Evolutionary conservation across 768 basidiomycete genomes (phyloP).

Genomic region (Termitomyces sp.): DNA sequence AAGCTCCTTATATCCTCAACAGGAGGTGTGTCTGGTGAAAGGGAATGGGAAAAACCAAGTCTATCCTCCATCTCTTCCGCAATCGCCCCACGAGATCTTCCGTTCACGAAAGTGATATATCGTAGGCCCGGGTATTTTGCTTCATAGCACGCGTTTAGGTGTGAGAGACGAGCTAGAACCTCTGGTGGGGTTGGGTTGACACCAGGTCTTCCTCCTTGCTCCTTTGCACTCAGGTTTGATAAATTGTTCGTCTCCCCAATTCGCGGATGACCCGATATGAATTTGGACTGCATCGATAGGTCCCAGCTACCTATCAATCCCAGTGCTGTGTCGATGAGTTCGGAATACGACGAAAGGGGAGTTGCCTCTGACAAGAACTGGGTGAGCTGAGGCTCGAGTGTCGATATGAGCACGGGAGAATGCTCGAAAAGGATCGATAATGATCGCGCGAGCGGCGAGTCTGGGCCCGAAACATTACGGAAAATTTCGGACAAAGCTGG

Average conservation of each 20-base stretch:
- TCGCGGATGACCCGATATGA: conserved; percentile 82
- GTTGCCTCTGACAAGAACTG: conserved; percentile 19
- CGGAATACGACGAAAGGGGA: conserved; percentile 35
- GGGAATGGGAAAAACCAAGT: conserved; percentile 47
- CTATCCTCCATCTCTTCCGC: conserved; percentile 75
- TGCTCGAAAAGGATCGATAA: conserved; percentile 42
- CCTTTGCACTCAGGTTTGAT: conserved; percentile 69
- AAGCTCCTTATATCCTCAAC: conserved; percentile 32
- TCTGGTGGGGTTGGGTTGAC: conserved; percentile 60
- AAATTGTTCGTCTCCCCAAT: conserved; percentile 81
- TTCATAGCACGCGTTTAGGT: conserved; percentile 80
- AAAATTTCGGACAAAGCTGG: conserved; percentile 30
- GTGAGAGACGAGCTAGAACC: conserved; percentile 64
- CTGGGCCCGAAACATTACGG: conserved; percentile 21
- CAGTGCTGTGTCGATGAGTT: conserved; percentile 53
- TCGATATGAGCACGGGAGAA: conserved; percentile 43
- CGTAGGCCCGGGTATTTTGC: conserved; percentile 64
- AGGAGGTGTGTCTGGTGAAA: conserved; percentile 36
- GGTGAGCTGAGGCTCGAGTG: conserved; percentile 47
- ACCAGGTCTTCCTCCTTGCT: conserved; percentile 55
- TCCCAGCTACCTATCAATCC: conserved; percentile 49
- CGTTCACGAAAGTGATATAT: conserved; percentile 92
- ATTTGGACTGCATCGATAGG: conserved; percentile 43
- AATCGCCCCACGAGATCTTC: conserved; percentile 65
- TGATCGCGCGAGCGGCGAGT: conserved; percentile 29